Conservation (phyloP, 1,284 basidiomycete genomes). For the Inonotus obliquus region DNA sequence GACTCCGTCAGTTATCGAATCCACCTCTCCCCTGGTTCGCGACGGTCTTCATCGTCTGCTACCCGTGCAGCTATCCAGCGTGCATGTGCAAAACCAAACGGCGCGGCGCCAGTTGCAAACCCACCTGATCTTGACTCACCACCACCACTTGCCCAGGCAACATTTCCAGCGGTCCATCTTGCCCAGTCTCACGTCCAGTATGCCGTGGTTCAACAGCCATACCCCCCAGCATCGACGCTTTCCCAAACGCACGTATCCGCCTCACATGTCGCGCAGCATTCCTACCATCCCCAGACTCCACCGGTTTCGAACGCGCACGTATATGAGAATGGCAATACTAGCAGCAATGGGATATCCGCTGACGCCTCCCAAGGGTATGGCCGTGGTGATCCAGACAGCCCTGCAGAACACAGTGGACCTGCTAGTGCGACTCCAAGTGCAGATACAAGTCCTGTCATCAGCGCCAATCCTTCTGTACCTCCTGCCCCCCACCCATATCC, state of each 20-base stretch:
- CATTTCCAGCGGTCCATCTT: constrained; percentile 3
- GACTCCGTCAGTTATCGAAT: constrained; percentile 25
- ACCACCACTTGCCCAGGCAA: constrained; percentile 18
- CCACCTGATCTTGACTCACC: constrained; percentile 17
- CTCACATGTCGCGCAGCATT: not conserved
- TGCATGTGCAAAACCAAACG: constrained; percentile 1
- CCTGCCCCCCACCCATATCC: not conserved
- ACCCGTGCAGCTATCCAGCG: constrained; percentile 18
- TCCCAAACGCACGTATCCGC: not conserved
- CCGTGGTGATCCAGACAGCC: constrained; percentile 4
- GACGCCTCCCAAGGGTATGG: not conserved
- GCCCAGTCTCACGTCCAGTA: not conserved
- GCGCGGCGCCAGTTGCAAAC: not conserved
- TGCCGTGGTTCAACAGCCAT: not conserved
- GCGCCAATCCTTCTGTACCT: not conserved
- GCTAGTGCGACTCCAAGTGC: constrained; percentile 2
- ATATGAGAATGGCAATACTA: not conserved
- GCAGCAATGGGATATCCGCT: not conserved
- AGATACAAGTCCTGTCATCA: constrained; percentile 6
- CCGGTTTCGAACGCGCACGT: not conserved
- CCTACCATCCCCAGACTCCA: not conserved
- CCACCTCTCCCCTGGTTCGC: constrained; percentile 20
- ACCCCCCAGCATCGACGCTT: not conserved
- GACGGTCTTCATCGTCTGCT: constrained; percentile 16
- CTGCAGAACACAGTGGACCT: not conserved